phyloP scores from a whole-genome alignment of 441 rosid genomes.

The Syzygium syzygioides region DNA sequence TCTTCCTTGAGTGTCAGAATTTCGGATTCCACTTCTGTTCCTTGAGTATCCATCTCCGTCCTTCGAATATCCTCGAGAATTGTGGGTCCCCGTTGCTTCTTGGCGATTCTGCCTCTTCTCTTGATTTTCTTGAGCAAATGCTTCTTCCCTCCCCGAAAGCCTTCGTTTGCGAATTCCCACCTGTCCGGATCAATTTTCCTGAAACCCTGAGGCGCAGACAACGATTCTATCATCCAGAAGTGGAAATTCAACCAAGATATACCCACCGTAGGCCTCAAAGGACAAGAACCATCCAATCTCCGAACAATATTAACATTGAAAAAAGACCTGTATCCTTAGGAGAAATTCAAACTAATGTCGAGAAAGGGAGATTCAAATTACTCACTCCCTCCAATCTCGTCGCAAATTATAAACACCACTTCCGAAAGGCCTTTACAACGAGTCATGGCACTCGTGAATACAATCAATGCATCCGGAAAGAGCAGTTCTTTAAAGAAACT shows the following conservation, averaged over 20 bases:
- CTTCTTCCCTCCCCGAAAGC: constrained; percentile 55
- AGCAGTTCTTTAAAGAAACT: background rate
- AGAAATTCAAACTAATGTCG: background rate
- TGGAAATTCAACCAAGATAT: background rate
- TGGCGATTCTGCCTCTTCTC: constrained; percentile 45
- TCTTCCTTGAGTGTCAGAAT: constrained; percentile 40
- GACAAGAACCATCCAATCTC: background rate
- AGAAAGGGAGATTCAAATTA: background rate
- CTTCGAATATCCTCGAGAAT: background rate
- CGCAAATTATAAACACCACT: too few species aligned
- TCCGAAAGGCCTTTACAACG: background rate
- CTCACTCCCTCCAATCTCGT: background rate
- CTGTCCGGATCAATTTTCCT: constrained; percentile 62
- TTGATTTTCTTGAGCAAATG: constrained; percentile 63
- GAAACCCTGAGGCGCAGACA: constrained; percentile 43
- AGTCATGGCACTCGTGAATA: background rate
- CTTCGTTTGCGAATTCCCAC: constrained; percentile 73
- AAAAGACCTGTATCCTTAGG: background rate
- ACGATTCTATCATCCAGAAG: constrained; percentile 2
- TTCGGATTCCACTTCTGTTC: constrained; percentile 21
- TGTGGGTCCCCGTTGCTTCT: constrained; percentile 11
- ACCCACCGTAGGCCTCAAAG: background rate
- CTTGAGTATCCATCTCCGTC: constrained; percentile 2
- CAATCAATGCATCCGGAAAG: background rate
- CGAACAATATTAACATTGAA: background rate